Conservation (phyloP, 345 rosid genomes). For the Gossypium stocksii region DNA sequence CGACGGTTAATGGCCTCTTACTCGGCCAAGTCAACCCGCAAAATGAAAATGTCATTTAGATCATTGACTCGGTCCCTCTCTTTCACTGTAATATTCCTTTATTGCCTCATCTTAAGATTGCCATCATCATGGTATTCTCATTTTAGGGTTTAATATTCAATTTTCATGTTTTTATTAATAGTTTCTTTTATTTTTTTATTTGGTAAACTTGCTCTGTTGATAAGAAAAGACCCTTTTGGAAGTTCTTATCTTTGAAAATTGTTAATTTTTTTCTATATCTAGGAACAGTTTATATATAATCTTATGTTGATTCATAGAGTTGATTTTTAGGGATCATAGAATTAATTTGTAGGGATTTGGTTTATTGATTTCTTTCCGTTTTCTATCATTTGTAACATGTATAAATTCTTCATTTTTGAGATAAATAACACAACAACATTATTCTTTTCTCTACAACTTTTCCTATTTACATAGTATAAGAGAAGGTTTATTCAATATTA, state of each 20-base stretch:
- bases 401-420: background rate
- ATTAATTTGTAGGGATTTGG: background rate
- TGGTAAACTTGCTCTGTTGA: no score
- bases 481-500: no score
- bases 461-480: no score
- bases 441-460: background rate
- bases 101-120: slow-evolving; percentile 89
- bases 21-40: slow-evolving; percentile 51
- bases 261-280: no score
- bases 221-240: no score
- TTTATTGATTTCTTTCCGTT: background rate
- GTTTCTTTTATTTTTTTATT: background rate
- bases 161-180: background rate
- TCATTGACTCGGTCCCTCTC: slow-evolving; percentile 79
- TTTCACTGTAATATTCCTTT: slow-evolving; percentile 81
- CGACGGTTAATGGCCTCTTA: slow-evolving; percentile 81
- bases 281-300: background rate
- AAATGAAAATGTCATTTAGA: slow-evolving; percentile 48
- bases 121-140: slow-evolving; percentile 64
- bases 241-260: no score
- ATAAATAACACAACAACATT: background rate
- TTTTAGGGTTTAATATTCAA: slow-evolving; percentile 1
- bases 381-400: background rate
- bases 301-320: background rate
- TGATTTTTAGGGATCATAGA: no score